Evolutionary conservation across 2,329 filamentous ascomycete genomes (phyloP), one percentile per base, ranked within the genome.

Genomic region (Fusarium mangiferae): DNA sequence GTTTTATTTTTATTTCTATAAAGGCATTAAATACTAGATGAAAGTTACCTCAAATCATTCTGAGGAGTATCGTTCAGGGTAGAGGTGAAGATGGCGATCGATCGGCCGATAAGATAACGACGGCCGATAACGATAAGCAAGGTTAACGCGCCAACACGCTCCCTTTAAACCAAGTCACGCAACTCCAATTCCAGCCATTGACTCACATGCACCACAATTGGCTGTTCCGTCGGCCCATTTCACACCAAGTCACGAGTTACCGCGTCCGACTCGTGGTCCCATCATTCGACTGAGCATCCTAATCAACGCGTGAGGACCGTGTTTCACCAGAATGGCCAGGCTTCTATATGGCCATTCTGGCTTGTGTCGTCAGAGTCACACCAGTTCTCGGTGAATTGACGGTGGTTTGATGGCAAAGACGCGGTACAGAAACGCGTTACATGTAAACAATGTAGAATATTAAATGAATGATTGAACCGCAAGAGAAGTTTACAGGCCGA

Each of bases 241-340:
- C 9, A 30, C 14, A 6, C 30, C 56, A 30, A 72, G 72, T 77
- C 75, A 77, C 74, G 72, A 77, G 75, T 52, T 68, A 39, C 51
- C 74, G 74, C 44, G 69, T 70, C n/a, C 66, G 51, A 62, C 36
- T 69, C 68, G 73, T 60, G 71, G 65, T 24, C 26, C 36, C 41
- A 69, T 68, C 59, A 56, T 55, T 4, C 55, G 59, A 74, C 57
- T 13, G 2, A 12, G 4, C 8, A 14, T 17, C 20, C 30, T 49
- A 13, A 30, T 56, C 22, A 35, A 66, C 67, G 61, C 59, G 72
- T 51, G 6, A 28, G n/a, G 18, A 69, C 20, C 75, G 66, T 75
- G 72, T 68, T 73, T 41, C 54, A 41, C 26, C 48, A 20, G 49
- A 46, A 66, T 44, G 45, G 20, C 52, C 38, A 62, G 41, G 42